Percentiles rank a stretch among this genome's conserved stretches.
These are phyloP conservation scores for Volutella citrinella DNA, from an alignment of 2,329 filamentous ascomycete species.

Conservation along the genomic window DNA sequence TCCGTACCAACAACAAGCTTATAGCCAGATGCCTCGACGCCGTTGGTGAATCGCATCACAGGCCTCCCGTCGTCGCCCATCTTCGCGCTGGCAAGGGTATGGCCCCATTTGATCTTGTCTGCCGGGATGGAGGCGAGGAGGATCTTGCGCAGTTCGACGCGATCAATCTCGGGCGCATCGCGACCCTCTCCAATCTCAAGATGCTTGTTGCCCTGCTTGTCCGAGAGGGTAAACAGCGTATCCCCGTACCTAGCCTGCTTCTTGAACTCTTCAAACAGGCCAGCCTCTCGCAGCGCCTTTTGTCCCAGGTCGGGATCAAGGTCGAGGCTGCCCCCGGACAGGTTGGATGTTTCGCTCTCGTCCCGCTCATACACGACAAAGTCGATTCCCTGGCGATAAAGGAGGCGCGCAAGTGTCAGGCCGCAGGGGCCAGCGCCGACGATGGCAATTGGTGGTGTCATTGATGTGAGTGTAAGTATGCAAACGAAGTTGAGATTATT, in stretches of 20 bases:
- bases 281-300: constrained; percentile 44
- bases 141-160: constrained; percentile 32
- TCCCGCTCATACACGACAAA: constrained; percentile 46
- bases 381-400: constrained; percentile 41
- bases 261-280: constrained; percentile 45
- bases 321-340: constrained; percentile 51
- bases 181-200: constrained; percentile 17
- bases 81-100: too few relatives aligned
- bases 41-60: neutral
- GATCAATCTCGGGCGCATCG: constrained; percentile 36
- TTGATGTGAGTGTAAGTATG: too few relatives aligned
- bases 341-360: constrained; percentile 17
- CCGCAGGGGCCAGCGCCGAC: constrained; percentile 44
- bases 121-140: constrained; percentile 29
- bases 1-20: constrained; percentile 1
- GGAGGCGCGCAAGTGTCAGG: constrained; percentile 43
- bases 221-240: constrained; percentile 15
- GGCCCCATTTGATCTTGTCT: too few relatives aligned
- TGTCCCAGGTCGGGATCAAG: constrained; percentile 49
- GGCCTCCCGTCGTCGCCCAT: neutral
- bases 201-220: constrained; percentile 26
- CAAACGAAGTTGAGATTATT: too few relatives aligned
- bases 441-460: too few relatives aligned
- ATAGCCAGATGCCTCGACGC: neutral
- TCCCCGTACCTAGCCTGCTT: constrained; percentile 31